Evolutionary conservation across 2,329 filamentous ascomycete genomes (phyloP).

Genomic region (Pyricularia sp.): DNA sequence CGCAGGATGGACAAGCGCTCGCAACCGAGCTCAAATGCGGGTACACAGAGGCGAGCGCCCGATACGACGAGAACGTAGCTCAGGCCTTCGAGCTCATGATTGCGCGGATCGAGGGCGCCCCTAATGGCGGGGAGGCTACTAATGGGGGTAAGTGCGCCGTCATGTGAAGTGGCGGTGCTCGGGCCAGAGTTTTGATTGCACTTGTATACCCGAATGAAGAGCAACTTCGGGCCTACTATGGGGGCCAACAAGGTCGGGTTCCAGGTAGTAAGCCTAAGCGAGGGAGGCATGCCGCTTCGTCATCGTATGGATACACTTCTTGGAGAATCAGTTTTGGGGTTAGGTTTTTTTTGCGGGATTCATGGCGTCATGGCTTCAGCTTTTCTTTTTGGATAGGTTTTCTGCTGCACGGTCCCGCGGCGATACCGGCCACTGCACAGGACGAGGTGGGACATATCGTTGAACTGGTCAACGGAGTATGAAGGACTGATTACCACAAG

Average conservation of each 20-base stretch:
- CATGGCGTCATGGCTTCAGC: background rate
- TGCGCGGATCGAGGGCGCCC: conserved; percentile 85
- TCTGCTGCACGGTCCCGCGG: background rate
- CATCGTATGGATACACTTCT: background rate
- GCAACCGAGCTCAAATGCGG: conserved; percentile 83
- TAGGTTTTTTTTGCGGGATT: background rate
- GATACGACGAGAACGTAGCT: conserved; percentile 87
- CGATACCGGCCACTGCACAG: background rate
- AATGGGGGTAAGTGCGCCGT: conserved; percentile 61
- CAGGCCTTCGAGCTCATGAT: conserved; percentile 94
- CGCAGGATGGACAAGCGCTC: conserved; percentile 77
- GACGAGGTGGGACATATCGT: background rate
- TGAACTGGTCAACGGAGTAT: background rate
- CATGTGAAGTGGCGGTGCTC: conserved; percentile 52
- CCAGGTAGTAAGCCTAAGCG: background rate
- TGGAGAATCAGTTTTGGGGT: background rate
- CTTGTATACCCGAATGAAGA: background rate
- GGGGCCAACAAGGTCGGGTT: background rate
- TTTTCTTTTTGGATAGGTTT: background rate
- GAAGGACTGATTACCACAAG: background rate
- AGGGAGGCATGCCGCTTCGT: background rate
- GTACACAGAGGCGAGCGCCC: conserved; percentile 89
- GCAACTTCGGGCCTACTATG: background rate
- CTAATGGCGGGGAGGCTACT: conserved; percentile 79
- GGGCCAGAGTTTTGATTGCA: background rate